Evolutionary conservation across 495 filamentous ascomycete genomes (phyloP).

Genomic region (Hypoxylon fuscum): DNA sequence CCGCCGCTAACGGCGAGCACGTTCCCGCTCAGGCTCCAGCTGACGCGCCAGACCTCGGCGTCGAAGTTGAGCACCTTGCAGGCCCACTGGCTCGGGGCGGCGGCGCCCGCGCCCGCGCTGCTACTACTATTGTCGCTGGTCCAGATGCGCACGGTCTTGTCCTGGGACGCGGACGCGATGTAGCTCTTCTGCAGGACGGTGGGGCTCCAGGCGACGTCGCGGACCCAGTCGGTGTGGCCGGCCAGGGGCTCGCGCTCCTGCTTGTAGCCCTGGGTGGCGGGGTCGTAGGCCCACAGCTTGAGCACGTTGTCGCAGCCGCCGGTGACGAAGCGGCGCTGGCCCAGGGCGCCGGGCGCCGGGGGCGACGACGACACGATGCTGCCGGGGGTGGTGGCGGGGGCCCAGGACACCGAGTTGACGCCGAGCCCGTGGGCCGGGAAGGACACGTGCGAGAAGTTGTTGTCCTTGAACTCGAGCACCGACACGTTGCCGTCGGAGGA

Average conservation of each 20-base stretch:
- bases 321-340: conserved; percentile 82
- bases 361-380: conserved; percentile 74
- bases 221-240: conserved; percentile 96
- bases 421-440: conserved; percentile 93
- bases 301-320: conserved; percentile 92
- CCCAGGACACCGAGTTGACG: conserved; percentile 96
- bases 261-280: conserved; percentile 59
- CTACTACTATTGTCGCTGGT: conserved; percentile 79
- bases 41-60: conserved; percentile 90
- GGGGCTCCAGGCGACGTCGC: conserved; percentile 96
- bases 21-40: conserved; percentile 98
- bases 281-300: conserved; percentile 81
- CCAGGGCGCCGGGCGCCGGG: conserved; percentile 65
- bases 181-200: conserved; percentile 93
- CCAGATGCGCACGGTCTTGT: conserved; percentile 98
- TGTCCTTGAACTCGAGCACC: conserved; percentile 96
- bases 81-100: conserved; percentile 73
- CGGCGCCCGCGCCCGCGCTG: too few species aligned
- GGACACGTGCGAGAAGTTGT: conserved; percentile 82
- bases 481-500: conserved; percentile 91
- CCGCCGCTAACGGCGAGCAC: conserved; percentile 90
- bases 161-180: conserved; percentile 93
- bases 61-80: conserved; percentile 87
- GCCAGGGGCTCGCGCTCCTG: conserved; percentile 63
- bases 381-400: conserved; percentile 81